Base-by-base conservation (phyloP, 495 filamentous ascomycete species). In the Penicillium steckii region DNA sequence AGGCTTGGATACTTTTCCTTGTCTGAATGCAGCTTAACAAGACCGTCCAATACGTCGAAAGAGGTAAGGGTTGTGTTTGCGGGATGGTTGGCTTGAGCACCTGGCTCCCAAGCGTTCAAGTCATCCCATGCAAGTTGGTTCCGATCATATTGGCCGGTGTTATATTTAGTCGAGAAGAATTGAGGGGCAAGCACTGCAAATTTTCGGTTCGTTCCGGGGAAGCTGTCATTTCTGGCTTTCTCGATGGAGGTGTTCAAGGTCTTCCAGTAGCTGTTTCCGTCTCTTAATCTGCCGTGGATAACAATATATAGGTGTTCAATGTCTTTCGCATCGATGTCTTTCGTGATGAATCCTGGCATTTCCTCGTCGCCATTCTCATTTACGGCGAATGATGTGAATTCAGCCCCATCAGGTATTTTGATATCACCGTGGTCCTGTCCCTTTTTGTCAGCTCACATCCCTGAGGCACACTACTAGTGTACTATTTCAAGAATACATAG, bases 21-120 rank as follows among this genome's bases (percentile, higher is more conserved):
- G 44, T 57, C 35, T 37, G 54, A 52, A 22, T 57, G 48, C 15
- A 57, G 43, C 54, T 51, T 57, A 44, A 57, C 44, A 21, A 57
- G 54, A 44, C 54, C 54, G 27, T 57, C 54, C 25, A 57, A 22
- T 5, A 52, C 54, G 22, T 57, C 54, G 25, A 57, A 57, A 29
- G 54, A 44, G 35, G 54, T 57, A 37, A 57, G 43, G 24, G 7
- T 52, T 48, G 54, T 52, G 35, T 52, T 42, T 24, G 23, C 15
- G 33, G 54, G 54, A 37, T 57, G 54, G 23, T 15, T 48, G 44
- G 54, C 54, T 26, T 57, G 48, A 26, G 40, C 54, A 48, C 54
- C 54, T 37, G 54, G 48, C 35, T 57, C 32, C 54, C 54, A 57
- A 41, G 54, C 54, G 35, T 57, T 57, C 48, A 57, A 48, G 37